phyloP scores from a whole-genome alignment of 495 filamentous ascomycete genomes.

The Penicillium coprophilum region DNA sequence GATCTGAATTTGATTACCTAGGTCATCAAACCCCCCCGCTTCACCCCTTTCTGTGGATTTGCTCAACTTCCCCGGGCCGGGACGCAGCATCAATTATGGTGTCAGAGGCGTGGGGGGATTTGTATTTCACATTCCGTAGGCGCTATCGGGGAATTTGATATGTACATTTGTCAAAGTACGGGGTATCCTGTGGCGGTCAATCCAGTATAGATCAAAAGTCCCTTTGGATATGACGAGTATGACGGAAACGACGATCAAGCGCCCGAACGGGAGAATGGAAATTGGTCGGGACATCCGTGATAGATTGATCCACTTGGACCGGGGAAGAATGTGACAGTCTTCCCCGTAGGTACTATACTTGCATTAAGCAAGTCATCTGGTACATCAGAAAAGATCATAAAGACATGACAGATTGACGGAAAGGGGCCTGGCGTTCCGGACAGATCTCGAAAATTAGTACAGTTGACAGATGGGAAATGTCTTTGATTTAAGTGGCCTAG shows the following conservation, averaged over 20 bases:
- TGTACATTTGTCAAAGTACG: slow-evolving; percentile 2
- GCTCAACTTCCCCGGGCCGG: slow-evolving; percentile 20
- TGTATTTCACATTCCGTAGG: background rate
- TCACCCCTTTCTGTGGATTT: background rate
- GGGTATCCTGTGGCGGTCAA: background rate
- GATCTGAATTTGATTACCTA: slow-evolving; percentile 3
- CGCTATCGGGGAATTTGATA: background rate
- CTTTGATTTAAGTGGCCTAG: slow-evolving; percentile 11
- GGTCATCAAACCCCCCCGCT: background rate
- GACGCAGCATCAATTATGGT: slow-evolving; percentile 14
- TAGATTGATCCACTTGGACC: slow-evolving; percentile 18
- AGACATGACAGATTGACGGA: background rate
- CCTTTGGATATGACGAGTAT: slow-evolving; percentile 2
- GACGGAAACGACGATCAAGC: background rate
- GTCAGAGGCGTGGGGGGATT: slow-evolving; percentile 3
- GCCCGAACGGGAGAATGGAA: background rate
- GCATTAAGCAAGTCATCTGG: slow-evolving; percentile 14
- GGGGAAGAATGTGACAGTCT: slow-evolving; percentile 13
- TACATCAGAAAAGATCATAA: slow-evolving; percentile 3
- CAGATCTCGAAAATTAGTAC: background rate
- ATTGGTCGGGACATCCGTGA: slow-evolving; percentile 13
- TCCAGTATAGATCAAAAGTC: background rate
- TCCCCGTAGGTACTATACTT: slow-evolving; percentile 4
- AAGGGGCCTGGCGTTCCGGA: background rate
- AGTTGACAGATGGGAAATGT: slow-evolving; percentile 8